These are phyloP conservation scores for Trifolium dubium DNA, from an alignment of 306 rosid genomes.

Conservation along the genomic window DNA sequence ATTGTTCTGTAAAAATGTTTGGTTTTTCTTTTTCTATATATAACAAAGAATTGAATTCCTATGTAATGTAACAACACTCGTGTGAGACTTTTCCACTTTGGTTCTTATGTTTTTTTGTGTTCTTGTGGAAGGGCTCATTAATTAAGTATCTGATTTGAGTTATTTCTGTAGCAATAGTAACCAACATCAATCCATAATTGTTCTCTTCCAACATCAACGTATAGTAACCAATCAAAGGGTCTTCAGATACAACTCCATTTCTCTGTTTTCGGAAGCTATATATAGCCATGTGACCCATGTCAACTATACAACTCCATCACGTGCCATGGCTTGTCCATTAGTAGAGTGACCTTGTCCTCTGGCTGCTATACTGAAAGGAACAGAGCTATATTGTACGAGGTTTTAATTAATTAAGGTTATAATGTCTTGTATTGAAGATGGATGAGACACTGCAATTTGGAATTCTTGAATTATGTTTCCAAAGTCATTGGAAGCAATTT, in stretches of 20 bases:
- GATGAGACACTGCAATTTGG: slow-evolving; percentile 64
- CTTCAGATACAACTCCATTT: slow-evolving; percentile 30
- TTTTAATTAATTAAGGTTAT: slow-evolving; percentile 45
- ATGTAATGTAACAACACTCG: too few species aligned
- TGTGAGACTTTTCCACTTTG: too few species aligned
- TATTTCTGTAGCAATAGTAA: too few species aligned
- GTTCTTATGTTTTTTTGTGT: too few species aligned
- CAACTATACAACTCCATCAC: slow-evolving; percentile 66
- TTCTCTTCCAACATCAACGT: slow-evolving; percentile 78
- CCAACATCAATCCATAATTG: slow-evolving; percentile 69
- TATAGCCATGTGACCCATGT: too few species aligned
- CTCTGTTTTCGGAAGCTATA: slow-evolving; percentile 39
- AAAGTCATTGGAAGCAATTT: slow-evolving; percentile 60
- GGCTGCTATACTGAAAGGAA: slow-evolving; percentile 56
- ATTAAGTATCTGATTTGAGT: too few species aligned
- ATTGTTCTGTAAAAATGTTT: too few species aligned
- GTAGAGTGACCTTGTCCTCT: slow-evolving; percentile 80
- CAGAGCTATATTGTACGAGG: slow-evolving; percentile 47
- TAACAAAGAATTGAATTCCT: too few species aligned
- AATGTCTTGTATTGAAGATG: slow-evolving; percentile 63
- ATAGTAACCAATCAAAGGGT: slow-evolving; percentile 48
- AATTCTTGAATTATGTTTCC: slow-evolving; percentile 57
- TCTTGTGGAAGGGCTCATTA: too few species aligned
- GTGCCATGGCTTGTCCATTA: slow-evolving; percentile 72
- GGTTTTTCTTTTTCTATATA: too few species aligned